Evolutionary conservation across 139 green algal species (phyloP).

Genomic region (Micractinium sp.): DNA sequence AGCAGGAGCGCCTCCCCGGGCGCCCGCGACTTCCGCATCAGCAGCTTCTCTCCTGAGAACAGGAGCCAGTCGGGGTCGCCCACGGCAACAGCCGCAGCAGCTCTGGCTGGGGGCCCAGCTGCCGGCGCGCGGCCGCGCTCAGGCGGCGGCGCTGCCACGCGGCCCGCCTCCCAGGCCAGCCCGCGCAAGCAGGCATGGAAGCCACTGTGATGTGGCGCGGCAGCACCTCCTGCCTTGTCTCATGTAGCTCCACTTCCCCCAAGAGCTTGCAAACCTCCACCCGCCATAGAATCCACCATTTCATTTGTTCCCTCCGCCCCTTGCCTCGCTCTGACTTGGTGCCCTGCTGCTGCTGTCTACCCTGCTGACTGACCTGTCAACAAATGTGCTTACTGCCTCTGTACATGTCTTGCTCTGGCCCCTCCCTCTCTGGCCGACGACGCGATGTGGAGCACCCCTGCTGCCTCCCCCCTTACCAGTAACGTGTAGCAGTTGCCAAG

Average conservation of each 20-base stretch:
- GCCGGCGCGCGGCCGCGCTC: background rate
- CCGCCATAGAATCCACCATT: too few species aligned
- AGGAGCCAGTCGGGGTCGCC: background rate
- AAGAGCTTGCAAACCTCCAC: background rate
- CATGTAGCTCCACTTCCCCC: background rate
- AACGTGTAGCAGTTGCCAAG: too few species aligned
- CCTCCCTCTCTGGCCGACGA: too few species aligned
- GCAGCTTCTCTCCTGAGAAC: conserved; percentile 11
- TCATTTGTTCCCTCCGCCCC: too few species aligned
- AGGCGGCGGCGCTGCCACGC: background rate
- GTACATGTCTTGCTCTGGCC: too few species aligned
- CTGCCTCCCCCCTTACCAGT: too few species aligned
- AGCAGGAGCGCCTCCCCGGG: background rate
- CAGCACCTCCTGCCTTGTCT: background rate
- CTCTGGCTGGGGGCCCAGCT: background rate
- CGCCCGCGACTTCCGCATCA: background rate
- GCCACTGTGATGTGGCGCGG: conserved; percentile 24
- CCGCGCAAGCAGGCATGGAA: conserved; percentile 25
- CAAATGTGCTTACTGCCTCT: too few species aligned
- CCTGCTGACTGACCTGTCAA: background rate
- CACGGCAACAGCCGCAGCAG: background rate
- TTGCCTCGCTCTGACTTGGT: too few species aligned
- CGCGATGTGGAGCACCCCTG: too few species aligned
- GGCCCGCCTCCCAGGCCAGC: background rate
- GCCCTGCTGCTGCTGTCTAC: background rate